Evolutionary conservation across 768 basidiomycete genomes (phyloP), one percentile per base, ranked within the genome.

Genomic region (Harrya chromipes): DNA sequence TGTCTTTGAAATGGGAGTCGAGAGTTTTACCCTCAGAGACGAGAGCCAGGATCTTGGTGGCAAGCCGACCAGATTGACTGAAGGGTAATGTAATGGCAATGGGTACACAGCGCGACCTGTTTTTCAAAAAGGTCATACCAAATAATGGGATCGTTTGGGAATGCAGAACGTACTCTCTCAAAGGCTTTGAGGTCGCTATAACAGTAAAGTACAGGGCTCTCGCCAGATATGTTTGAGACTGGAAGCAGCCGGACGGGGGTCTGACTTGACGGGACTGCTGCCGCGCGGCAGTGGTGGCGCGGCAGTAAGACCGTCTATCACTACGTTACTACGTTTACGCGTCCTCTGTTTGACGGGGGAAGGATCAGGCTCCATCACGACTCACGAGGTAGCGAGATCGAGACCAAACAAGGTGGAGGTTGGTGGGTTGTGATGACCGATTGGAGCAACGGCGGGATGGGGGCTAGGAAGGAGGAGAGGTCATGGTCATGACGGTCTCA

Each of bases 141-240:
- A 35, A 20, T 14, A 21, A 11, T 23, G 17, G 2, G 26, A 26
- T 13, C 14, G 14, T 37, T 12, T 1, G 8, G 19, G 2, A 7
- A 12, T 12, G 6, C 1, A 16, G 6, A 20, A 57, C 55, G 13
- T 21, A 60, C 59, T 27, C 23, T 4, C 20, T 21, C 13, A 26
- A n/a, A 20, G 44, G 40, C 12, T 29, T 29, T 9, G 21, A 16
- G 37, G 21, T 3, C 10, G 36, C 20, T 33, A 27, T 36, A 16
- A 47, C 53, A 33, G 47, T 31, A 35, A 55, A 60, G 26, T 60
- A 60, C 17, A 40, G 59, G 59, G 40, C 36, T 52, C 16, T 55
- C 53, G 4, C 21, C 52, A 24, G 38, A 13, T 11, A 29, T 29
- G 29, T 29, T 29, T 13, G 5, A 29, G 29, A 29, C 6, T 3